Evolutionary conservation across 2,329 filamentous ascomycete genomes (phyloP).

Genomic region (Nectriaceae sp.): DNA sequence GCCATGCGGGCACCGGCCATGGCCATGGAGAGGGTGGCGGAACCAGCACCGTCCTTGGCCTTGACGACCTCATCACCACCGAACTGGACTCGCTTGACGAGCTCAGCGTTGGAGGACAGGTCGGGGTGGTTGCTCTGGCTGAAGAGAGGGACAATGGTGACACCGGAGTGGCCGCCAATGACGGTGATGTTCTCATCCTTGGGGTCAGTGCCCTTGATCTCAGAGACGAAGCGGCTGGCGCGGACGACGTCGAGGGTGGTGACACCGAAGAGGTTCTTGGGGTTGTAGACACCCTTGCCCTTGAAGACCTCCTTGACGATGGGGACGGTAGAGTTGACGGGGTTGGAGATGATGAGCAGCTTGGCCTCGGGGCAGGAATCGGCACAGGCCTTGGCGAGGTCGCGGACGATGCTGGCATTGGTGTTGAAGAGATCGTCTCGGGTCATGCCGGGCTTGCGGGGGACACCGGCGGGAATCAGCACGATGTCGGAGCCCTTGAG

Average conservation of each 20-base stretch:
- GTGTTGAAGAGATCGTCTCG: conserved; percentile 99
- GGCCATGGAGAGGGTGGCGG: conserved; percentile 97
- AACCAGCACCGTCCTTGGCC: conserved; percentile 97
- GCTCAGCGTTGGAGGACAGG: conserved; percentile 75
- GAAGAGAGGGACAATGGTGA: conserved; percentile 97
- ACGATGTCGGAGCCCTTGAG: conserved; percentile 91
- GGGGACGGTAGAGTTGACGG: conserved; percentile 99
- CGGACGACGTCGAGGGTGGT: conserved; percentile 99
- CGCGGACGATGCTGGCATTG: conserved; percentile 98
- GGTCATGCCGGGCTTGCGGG: conserved; percentile 99
- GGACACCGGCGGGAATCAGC: conserved; percentile 96
- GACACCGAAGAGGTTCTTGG: conserved; percentile 98
- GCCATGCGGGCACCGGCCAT: conserved; percentile 86
- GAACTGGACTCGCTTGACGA: conserved; percentile 96
- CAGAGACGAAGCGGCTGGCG: conserved; percentile 94
- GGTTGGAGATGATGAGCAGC: conserved; percentile 97
- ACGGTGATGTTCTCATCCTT: conserved; percentile 93
- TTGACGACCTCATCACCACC: conserved; percentile 98
- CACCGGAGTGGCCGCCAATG: conserved; percentile 94
- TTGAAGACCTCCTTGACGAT: conserved; percentile 98
- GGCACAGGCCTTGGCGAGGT: conserved; percentile 93
- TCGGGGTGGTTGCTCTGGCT: conserved; percentile 88
- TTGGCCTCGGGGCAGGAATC: conserved; percentile 89
- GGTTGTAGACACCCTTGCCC: conserved; percentile 93
- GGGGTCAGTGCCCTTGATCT: conserved; percentile 90